Percentiles rank a stretch among this genome's conserved stretches.
These are phyloP conservation scores for Lachnellula suecica DNA, from an alignment of 2,329 filamentous ascomycete species.

Conservation along the genomic window DNA sequence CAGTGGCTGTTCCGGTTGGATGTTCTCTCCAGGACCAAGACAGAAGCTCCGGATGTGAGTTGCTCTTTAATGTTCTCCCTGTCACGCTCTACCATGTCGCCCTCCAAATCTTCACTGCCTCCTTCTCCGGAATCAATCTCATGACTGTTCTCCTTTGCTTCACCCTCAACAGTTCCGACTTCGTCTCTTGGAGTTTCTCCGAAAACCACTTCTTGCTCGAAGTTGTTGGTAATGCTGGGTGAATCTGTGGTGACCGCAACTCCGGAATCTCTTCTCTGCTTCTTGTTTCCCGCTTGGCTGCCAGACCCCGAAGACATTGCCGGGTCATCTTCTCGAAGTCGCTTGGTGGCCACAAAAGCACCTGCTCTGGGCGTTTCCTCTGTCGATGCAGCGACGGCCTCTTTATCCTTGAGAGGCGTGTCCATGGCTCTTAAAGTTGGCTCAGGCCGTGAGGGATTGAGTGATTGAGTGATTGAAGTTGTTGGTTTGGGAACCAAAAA, in stretches of 20 bases:
- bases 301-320: conserved; percentile 14
- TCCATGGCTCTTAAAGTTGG: too few species aligned
- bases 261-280: conserved; percentile 10
- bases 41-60: conserved; percentile 11
- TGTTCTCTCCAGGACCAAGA: conserved; percentile 10
- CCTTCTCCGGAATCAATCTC: conserved; percentile 10
- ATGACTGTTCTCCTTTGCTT: conserved; percentile 11
- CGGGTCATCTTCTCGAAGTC: conserved; percentile 9
- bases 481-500: too few species aligned
- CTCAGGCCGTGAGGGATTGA: too few species aligned
- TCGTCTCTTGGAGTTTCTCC: conserved; percentile 11
- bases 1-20: conserved; percentile 11
- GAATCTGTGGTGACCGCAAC: conserved; percentile 9
- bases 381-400: conserved; percentile 9
- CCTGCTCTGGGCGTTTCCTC: conserved; percentile 8
- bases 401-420: conserved; percentile 8
- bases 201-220: conserved; percentile 12
- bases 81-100: conserved; percentile 14
- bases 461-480: too few species aligned
- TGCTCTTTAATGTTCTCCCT: conserved; percentile 10
- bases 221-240: conserved; percentile 7
- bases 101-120: conserved; percentile 10
- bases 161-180: conserved; percentile 11
- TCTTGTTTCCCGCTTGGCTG: conserved; percentile 9
- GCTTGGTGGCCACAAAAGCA: conserved; percentile 8